Conservation (phyloP, 2,329 filamentous ascomycete species). For the Ophiostoma quercus region DNA sequence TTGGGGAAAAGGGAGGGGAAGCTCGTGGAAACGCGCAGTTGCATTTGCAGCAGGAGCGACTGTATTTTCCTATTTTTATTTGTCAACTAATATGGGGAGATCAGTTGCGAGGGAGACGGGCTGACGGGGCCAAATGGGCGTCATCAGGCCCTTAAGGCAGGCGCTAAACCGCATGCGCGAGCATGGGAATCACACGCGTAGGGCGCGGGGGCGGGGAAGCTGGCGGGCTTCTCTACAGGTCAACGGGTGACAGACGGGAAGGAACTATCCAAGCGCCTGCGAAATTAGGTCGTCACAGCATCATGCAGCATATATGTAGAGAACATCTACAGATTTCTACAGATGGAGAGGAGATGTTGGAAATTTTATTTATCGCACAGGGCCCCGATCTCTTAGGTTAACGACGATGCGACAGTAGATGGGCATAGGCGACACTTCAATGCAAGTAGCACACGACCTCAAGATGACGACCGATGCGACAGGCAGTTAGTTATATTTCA, state of each 20-base stretch:
- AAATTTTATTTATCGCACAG: neutral
- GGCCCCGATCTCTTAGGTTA: neutral
- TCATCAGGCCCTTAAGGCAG: slow-evolving; percentile 5
- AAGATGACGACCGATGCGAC: neutral
- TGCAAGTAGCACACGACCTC: neutral
- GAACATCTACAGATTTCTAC: neutral
- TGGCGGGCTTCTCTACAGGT: neutral
- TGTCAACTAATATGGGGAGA: slow-evolving; percentile 11
- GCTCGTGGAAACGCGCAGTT: neutral
- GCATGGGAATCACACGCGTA: neutral
- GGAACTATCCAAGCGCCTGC: neutral
- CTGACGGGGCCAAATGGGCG: neutral
- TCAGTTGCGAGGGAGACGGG: slow-evolving; percentile 14
- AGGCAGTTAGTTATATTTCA: neutral
- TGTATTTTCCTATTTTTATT: slow-evolving; percentile 7
- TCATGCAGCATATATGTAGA: neutral
- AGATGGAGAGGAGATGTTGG: neutral
- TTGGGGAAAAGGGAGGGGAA: slow-evolving; percentile 10
- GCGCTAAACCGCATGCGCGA: slow-evolving; percentile 13
- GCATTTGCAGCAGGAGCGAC: neutral
- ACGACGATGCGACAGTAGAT: neutral
- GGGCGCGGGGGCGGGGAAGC: slow-evolving; percentile 13
- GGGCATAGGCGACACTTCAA: neutral
- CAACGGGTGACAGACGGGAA: neutral
- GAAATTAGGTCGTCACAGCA: neutral